Percentiles rank a stretch among this genome's conserved stretches.
Evolutionary conservation across 2,329 filamentous ascomycete species (phyloP).

Genomic region (Tolypocladium sp.): DNA sequence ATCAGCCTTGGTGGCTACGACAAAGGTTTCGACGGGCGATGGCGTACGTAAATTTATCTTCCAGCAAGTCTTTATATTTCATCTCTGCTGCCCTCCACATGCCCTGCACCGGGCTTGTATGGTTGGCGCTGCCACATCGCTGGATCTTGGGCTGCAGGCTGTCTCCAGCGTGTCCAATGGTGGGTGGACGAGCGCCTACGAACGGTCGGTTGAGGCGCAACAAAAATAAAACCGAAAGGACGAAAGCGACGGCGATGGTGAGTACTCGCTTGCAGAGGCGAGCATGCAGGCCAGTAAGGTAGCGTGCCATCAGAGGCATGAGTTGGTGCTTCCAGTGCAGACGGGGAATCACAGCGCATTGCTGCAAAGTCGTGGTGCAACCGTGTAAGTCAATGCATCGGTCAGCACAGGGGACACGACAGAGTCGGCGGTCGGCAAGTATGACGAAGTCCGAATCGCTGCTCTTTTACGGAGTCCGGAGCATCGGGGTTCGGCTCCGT

Average conservation of each 20-base stretch:
- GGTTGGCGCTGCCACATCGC: neutral
- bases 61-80: constrained; percentile 14
- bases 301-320: neutral
- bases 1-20: neutral
- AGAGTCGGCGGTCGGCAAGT: no score
- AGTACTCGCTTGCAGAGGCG: neutral
- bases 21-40: neutral
- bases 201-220: neutral
- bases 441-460: neutral
- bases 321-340: no score
- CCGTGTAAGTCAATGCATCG: neutral
- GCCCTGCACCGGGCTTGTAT: neutral
- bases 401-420: no score
- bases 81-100: constrained; percentile 3
- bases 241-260: neutral
- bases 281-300: neutral
- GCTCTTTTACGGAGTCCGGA: no score
- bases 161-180: neutral
- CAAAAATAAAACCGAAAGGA: neutral
- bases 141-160: neutral
- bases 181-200: neutral
- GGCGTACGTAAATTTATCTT: constrained; percentile 22
- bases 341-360: neutral
- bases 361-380: neutral
- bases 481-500: neutral